A percentile compares a stretch with the other conserved stretches of the same genome.
Evolutionary conservation across 257 asterid species (phyloP).

Genomic region (Petrea volubilis): DNA sequence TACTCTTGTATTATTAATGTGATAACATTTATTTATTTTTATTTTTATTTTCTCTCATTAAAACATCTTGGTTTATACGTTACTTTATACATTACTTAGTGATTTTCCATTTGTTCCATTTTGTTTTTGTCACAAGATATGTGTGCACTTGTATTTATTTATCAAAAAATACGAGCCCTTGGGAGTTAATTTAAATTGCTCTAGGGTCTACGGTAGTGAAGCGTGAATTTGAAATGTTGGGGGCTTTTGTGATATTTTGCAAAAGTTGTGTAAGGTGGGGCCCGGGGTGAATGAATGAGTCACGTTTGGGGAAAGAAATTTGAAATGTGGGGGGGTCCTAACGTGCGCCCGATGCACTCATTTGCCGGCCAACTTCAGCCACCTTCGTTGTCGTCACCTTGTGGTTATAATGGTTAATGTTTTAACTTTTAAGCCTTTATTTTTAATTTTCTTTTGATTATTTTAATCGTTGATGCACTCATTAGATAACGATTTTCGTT

Average conservation of each 20-base stretch:
- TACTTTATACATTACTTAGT: not conserved
- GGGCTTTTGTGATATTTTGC: conserved; percentile 5
- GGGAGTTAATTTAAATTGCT: not conserved
- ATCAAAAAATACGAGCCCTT: conserved; percentile 7
- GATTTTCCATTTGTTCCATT: not conserved
- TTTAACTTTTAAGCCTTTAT: not conserved
- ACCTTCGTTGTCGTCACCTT: conserved; percentile 23
- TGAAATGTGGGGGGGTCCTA: conserved; percentile 42
- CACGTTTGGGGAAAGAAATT: conserved; percentile 30
- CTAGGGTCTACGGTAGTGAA: not conserved
- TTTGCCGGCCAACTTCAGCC: conserved; percentile 36
- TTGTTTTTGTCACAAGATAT: not conserved
- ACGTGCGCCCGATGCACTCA: conserved; percentile 46
- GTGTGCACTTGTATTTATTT: not conserved
- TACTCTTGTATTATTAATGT: not conserved
- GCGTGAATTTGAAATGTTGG: conserved; percentile 21
- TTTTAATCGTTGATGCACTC: too few species aligned
- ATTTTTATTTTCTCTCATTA: too few species aligned
- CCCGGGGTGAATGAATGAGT: conserved; percentile 20
- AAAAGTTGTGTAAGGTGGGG: conserved; percentile 33
- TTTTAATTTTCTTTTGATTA: not conserved
- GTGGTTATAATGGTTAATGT: not conserved
- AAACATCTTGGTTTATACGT: not conserved
- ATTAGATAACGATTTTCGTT: too few species aligned
- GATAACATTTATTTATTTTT: not conserved